Conservation (phyloP, 1,139 yeast species). For the Suhomyces panamericanus region DNA sequence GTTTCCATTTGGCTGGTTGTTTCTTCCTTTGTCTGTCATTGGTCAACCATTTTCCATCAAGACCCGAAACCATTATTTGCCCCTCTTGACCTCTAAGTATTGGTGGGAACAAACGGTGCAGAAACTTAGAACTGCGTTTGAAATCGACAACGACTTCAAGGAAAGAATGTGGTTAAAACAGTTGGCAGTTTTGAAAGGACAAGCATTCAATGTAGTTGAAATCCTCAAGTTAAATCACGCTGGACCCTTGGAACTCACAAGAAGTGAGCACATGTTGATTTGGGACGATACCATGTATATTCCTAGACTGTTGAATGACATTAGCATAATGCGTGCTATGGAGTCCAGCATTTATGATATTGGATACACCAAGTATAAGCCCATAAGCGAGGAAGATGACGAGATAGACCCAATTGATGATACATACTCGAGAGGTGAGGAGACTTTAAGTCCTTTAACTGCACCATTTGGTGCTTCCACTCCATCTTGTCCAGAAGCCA, state of each 20-base stretch:
- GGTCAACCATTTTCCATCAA: slow-evolving; percentile 66
- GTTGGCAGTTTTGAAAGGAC: slow-evolving; percentile 73
- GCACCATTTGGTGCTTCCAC: neutral
- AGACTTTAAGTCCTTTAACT: neutral
- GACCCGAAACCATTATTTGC: slow-evolving; percentile 59
- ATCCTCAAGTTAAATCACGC: slow-evolving; percentile 56
- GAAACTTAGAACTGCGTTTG: slow-evolving; percentile 49
- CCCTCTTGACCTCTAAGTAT: slow-evolving; percentile 54
- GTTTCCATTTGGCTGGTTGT: slow-evolving; percentile 79
- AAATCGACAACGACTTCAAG: slow-evolving; percentile 61
- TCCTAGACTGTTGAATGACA: slow-evolving; percentile 34
- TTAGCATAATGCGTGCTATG: slow-evolving; percentile 20
- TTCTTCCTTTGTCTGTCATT: slow-evolving; percentile 60
- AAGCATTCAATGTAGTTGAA: slow-evolving; percentile 75
- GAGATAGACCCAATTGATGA: neutral
- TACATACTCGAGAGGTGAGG: neutral
- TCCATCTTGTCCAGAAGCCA: neutral
- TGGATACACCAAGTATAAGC: slow-evolving; percentile 4
- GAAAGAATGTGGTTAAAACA: slow-evolving; percentile 69
- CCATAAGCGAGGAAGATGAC: neutral
- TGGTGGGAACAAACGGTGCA: slow-evolving; percentile 73
- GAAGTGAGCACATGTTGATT: slow-evolving; percentile 57
- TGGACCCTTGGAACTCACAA: slow-evolving; percentile 68
- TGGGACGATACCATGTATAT: slow-evolving; percentile 64
- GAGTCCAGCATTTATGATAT: slow-evolving; percentile 24